These are phyloP conservation scores for Neurospora sp. DNA, from an alignment of 495 filamentous ascomycete species.

Conservation along the genomic window DNA sequence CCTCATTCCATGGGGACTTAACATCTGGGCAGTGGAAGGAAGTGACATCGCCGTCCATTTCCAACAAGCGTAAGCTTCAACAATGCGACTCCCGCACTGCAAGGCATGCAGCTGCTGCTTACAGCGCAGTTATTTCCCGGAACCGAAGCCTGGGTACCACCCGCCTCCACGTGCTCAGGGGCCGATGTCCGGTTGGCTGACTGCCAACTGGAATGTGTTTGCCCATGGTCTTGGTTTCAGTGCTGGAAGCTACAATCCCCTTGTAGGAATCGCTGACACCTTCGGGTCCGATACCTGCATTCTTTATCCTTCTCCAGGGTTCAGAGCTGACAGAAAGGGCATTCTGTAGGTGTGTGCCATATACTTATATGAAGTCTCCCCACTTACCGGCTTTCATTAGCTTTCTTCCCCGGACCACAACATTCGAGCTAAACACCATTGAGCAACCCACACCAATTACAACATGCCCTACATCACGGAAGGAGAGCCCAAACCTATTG, in stretches of 20 bases:
- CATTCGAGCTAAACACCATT: not conserved
- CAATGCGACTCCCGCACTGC: not conserved
- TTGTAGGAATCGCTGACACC: not conserved
- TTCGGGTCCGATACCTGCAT: not conserved
- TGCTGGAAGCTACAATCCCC: not conserved
- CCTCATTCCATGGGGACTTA: not conserved
- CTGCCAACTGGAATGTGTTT: not conserved
- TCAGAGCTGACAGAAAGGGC: not conserved
- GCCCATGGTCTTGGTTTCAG: not conserved
- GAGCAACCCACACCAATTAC: not conserved
- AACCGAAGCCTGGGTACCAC: not conserved
- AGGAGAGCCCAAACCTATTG: constrained; percentile 23
- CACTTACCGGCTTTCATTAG: not conserved
- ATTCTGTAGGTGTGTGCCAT: not conserved
- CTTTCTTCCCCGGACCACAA: not conserved
- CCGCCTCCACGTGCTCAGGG: not conserved
- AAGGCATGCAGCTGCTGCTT: not conserved
- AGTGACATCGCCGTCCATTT: not conserved
- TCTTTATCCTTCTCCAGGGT: not conserved
- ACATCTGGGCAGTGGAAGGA: not conserved
- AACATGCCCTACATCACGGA: constrained; percentile 22
- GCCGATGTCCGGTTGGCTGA: not conserved
- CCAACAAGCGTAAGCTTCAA: not conserved
- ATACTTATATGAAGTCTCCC: not conserved
- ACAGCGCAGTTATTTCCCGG: not conserved